Evolutionary conservation across 2,329 filamentous ascomycete species (phyloP).

Genomic region (Pestalotiopsis fici): DNA sequence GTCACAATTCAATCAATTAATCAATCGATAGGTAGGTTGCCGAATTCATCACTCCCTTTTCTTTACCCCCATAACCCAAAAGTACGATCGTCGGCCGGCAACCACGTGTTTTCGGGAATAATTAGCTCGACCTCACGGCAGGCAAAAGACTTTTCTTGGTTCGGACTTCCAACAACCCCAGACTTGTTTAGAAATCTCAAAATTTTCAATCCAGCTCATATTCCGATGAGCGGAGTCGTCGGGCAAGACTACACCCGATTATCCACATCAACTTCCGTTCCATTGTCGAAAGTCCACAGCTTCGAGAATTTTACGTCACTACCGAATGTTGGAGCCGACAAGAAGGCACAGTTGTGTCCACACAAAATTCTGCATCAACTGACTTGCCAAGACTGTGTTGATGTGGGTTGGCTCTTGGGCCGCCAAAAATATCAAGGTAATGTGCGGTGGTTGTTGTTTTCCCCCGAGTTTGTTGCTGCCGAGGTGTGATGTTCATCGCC

Average conservation of each 20-base stretch:
- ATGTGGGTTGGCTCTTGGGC: too few relatives aligned
- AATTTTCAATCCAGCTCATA: not conserved
- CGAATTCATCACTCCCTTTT: not conserved
- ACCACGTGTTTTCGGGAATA: not conserved
- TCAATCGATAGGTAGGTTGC: not conserved
- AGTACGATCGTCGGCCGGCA: not conserved
- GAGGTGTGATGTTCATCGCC: too few relatives aligned
- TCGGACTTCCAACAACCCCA: not conserved
- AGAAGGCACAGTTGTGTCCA: not conserved
- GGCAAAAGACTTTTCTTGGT: not conserved
- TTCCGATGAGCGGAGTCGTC: not conserved
- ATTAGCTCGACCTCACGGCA: not conserved
- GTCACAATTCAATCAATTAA: not conserved
- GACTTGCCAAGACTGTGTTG: not conserved
- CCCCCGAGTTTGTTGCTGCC: too few relatives aligned
- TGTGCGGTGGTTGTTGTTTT: too few relatives aligned
- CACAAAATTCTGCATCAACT: not conserved
- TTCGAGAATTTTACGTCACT: not conserved
- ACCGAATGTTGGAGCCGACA: not conserved
- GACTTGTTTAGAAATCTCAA: not conserved
- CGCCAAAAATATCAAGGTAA: too few relatives aligned
- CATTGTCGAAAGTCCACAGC: not conserved
- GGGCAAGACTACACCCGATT: not conserved
- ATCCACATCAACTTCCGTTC: not conserved
- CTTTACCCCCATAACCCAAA: not conserved